Base-by-base conservation (phyloP, 192 early-diverging fungal species). In the Backusella liffmaniae region DNA sequence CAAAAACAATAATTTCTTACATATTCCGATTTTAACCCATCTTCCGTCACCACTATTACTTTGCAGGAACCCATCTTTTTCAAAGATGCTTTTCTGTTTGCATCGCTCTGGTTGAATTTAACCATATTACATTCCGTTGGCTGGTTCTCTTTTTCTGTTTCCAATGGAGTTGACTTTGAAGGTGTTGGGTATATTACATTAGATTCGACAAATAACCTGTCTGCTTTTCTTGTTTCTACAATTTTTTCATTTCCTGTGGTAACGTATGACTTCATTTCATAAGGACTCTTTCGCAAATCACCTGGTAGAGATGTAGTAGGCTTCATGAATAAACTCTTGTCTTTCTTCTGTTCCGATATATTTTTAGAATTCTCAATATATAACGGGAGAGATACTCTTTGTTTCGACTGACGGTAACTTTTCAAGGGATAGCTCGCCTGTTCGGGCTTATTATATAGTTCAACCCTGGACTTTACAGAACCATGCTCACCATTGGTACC, bases 91-190 rank as follows among this genome's bases (percentile, higher is more conserved):
- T 71, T 71, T 71, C 70, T 46, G 16, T 71, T 71, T 21, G 39
- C 26, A 32, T 46, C 56, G 12, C 4, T 62, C 23, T 62, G 56
- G 7, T 29, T 62, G 21, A 62, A 62, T 62, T 62, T 62, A 12
- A 5, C n/a, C 26, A 62, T 29, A 12, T 62, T 62, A 26, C 23
- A 29, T 62, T 62, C 10, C 7, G 56, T 62, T 62, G 10, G 56
- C 12, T 62, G 21, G 5, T 4, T 62, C 23, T 62, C 56, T 13
- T 13, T 62, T 62, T 71, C 39, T n/a, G 23, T 9, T n/a, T 26
- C 37, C 6, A 37, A n/a, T 13, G 78, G 74, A 9, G 73, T 75
- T 13, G 78, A 79, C 46, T 66, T 75, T 13, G 78, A 79, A 16
- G 78, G 62, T 10, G 34, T 67, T 18, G 68, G 74, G 23, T 62